These are phyloP conservation scores for Ustilago lituana DNA, from an alignment of 1,284 basidiomycete species.

Conservation along the genomic window DNA sequence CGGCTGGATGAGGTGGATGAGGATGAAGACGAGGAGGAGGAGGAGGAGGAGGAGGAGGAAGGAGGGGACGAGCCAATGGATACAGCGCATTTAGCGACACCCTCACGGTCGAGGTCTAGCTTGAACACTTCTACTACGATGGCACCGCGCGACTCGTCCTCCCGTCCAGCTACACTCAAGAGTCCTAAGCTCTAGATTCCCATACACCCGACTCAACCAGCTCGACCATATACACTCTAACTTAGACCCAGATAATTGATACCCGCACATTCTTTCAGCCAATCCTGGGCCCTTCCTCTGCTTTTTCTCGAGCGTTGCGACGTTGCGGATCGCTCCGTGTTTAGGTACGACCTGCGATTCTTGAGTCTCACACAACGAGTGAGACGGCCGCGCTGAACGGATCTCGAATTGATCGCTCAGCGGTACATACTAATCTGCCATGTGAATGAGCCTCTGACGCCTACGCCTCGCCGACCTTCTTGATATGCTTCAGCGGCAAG, in stretches of 20 bases:
- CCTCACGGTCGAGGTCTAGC: constrained; percentile 23
- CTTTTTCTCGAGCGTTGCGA: too few relatives aligned
- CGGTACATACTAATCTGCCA: too few relatives aligned
- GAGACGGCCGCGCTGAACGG: too few relatives aligned
- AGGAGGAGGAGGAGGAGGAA: constrained; percentile 9
- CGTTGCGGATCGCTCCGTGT: too few relatives aligned
- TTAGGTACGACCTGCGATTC: too few relatives aligned
- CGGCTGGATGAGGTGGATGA: constrained; percentile 16
- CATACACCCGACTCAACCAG: not conserved
- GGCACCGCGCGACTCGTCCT: constrained; percentile 14
- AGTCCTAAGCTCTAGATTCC: constrained; percentile 9
- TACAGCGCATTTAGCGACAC: too few relatives aligned
- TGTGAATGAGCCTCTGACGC: too few relatives aligned
- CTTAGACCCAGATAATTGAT: not conserved
- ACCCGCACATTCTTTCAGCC: too few relatives aligned
- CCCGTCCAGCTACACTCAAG: constrained; percentile 13
- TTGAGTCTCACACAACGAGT: too few relatives aligned
- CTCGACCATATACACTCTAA: not conserved
- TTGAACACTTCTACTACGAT: constrained; percentile 17
- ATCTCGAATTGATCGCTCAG: too few relatives aligned
- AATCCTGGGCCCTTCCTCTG: too few relatives aligned
- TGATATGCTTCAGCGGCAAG: constrained; percentile 38
- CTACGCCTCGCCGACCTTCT: constrained; percentile 44
- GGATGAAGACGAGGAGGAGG: constrained; percentile 8
- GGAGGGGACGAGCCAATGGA: not conserved